phyloP scores from a whole-genome alignment of 2,329 filamentous ascomycete species.

The Ascochyta rabiei region DNA sequence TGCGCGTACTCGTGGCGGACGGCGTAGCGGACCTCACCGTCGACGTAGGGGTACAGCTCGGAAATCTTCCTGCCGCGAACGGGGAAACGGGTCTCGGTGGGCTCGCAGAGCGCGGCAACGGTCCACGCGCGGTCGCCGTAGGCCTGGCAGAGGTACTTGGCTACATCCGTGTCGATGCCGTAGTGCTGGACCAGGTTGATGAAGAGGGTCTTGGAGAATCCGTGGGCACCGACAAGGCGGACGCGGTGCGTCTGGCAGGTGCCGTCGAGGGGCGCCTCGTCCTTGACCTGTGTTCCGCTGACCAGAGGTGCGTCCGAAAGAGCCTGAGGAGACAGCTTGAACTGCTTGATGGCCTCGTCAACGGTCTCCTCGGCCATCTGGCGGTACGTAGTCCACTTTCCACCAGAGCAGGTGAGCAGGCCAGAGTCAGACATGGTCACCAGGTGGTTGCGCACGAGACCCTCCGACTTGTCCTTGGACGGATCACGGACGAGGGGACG shows the following conservation, averaged over 20 bases:
- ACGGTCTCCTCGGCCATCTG: conserved; percentile 93
- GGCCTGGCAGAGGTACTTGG: conserved; percentile 82
- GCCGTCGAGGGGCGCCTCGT: conserved; percentile 73
- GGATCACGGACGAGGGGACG: conserved; percentile 85
- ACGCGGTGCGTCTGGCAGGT: conserved; percentile 84
- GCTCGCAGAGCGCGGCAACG: conserved; percentile 78
- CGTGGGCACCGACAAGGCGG: conserved; percentile 81
- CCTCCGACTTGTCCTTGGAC: conserved; percentile 83
- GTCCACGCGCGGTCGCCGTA: conserved; percentile 95
- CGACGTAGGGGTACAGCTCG: conserved; percentile 84
- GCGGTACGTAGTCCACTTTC: conserved; percentile 92
- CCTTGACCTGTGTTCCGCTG: conserved; percentile 73
- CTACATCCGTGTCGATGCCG: conserved; percentile 88
- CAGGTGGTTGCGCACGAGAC: conserved; percentile 85
- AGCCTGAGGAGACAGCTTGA: conserved; percentile 65
- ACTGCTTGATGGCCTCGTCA: conserved; percentile 75
- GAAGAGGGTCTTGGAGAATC: conserved; percentile 88
- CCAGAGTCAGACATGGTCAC: conserved; percentile 80
- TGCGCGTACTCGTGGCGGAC: conserved; percentile 90
- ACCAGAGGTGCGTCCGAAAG: conserved; percentile 68
- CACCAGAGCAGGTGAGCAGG: conserved; percentile 82
- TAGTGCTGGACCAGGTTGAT: conserved; percentile 96
- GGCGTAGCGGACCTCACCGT: conserved; percentile 89
- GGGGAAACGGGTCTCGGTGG: conserved; percentile 80
- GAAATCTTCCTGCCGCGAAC: conserved; percentile 82